Conservation (phyloP, 2,329 filamentous ascomycete genomes). For the Cylindrodendrum hubeiense region DNA sequence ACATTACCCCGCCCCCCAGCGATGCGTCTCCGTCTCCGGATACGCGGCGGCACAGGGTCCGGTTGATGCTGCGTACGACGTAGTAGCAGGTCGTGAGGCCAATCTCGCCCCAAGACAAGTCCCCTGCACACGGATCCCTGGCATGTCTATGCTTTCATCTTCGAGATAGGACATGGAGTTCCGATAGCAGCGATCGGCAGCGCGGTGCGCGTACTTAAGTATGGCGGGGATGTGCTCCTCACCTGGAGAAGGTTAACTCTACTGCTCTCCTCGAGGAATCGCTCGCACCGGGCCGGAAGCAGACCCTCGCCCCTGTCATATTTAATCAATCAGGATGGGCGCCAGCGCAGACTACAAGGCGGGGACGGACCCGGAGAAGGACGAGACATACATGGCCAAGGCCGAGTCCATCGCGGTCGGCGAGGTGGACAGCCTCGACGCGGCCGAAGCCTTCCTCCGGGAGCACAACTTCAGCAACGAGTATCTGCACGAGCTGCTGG, state of each 20-base stretch:
- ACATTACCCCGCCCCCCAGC: not conserved
- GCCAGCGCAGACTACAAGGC: constrained; percentile 4
- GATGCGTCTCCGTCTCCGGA: not conserved
- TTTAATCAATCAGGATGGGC: not conserved
- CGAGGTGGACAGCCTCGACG: constrained; percentile 33
- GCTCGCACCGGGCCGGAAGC: too few species aligned
- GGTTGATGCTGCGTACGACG: too few species aligned
- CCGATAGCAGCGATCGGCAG: not conserved
- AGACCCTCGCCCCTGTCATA: too few species aligned
- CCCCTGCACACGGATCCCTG: not conserved
- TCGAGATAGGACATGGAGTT: not conserved
- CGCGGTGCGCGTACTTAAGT: not conserved
- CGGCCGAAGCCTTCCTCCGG: constrained; percentile 34
- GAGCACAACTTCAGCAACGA: constrained; percentile 37
- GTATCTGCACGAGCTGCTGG: constrained; percentile 35
- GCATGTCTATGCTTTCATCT: not conserved
- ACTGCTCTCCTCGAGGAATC: not conserved
- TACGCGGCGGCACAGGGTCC: not conserved
- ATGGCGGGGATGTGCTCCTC: not conserved
- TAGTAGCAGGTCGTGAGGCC: not conserved
- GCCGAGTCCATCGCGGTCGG: constrained; percentile 30
- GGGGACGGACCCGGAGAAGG: constrained; percentile 24
- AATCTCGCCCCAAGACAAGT: not conserved
- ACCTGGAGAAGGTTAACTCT: not conserved
- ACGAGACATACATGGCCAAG: constrained; percentile 23